Conservation (phyloP, 2,329 filamentous ascomycete species). For the Fusarium xyrophilum region DNA sequence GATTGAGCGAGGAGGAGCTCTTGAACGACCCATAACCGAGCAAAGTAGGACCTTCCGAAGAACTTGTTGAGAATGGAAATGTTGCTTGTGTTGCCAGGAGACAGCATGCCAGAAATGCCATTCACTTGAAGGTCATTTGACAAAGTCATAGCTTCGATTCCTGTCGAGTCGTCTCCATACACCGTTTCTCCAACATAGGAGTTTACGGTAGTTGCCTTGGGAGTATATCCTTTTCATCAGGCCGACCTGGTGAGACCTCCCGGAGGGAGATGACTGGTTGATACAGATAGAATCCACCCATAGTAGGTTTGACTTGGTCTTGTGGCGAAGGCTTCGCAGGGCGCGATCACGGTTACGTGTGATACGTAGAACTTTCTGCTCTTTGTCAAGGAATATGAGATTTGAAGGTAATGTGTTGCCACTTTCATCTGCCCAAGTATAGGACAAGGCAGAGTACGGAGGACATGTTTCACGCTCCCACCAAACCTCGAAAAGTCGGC, state of each 20-base stretch:
- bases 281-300: not conserved
- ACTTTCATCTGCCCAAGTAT: not conserved
- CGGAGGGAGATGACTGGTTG: not conserved
- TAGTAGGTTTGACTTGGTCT: rapidly evolving
- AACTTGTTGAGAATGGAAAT: not conserved
- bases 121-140: rapidly evolving
- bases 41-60: not conserved
- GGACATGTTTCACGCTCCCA: not conserved
- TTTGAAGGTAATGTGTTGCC: not conserved
- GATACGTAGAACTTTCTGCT: rapidly evolving
- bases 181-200: not conserved
- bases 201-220: not conserved
- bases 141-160: rapidly evolving
- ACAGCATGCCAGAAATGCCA: rapidly evolving
- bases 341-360: not conserved
- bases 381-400: rapidly evolving
- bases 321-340: rapidly evolving
- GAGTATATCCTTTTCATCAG: not conserved
- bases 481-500: not conserved
- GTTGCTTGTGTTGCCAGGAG: rapidly evolving
- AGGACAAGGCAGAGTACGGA: not conserved
- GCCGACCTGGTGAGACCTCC: not conserved
- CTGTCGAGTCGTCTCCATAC: rapidly evolving
- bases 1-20: not conserved
- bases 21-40: not conserved